A percentile compares a stretch with the other conserved stretches of the same genome.
Conservation (phyloP, 148 eudicot species). For the Polygonum aviculare region DNA sequence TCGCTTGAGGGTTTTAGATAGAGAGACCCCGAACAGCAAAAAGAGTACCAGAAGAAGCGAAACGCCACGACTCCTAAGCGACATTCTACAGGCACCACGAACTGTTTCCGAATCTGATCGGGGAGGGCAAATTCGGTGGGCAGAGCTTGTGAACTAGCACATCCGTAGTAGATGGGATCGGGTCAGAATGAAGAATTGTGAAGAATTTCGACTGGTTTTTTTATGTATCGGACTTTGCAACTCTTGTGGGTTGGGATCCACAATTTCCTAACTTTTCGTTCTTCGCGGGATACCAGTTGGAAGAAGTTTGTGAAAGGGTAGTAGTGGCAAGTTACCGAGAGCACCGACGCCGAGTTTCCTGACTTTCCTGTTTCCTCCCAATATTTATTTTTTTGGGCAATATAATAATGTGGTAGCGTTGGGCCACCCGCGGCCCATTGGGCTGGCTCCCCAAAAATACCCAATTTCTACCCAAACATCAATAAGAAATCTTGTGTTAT, state of each 20-base stretch:
- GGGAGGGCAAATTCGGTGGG: neutral
- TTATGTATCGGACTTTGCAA: neutral
- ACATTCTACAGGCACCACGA: slow-evolving; percentile 19
- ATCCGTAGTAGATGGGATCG: neutral
- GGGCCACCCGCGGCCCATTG: too few species aligned
- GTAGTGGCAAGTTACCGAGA: neutral
- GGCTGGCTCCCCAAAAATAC: too few species aligned
- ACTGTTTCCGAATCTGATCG: neutral
- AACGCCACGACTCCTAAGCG: slow-evolving; percentile 18
- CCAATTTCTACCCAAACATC: too few species aligned
- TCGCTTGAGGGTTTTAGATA: slow-evolving; percentile 53
- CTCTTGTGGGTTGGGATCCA: neutral
- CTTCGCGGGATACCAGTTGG: neutral
- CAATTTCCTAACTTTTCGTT: neutral
- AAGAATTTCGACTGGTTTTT: neutral
- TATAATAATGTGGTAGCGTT: too few species aligned
- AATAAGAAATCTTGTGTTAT: too few species aligned
- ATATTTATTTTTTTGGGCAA: neutral
- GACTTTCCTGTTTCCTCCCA: neutral
- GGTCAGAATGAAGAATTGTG: neutral
- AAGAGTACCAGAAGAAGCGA: slow-evolving; percentile 19
- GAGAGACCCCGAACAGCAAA: slow-evolving; percentile 26
- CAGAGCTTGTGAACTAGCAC: neutral
- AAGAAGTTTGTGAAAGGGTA: neutral
- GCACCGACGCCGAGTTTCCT: neutral